Conservation (phyloP, 345 rosid genomes). For the Brassica cretica region DNA sequence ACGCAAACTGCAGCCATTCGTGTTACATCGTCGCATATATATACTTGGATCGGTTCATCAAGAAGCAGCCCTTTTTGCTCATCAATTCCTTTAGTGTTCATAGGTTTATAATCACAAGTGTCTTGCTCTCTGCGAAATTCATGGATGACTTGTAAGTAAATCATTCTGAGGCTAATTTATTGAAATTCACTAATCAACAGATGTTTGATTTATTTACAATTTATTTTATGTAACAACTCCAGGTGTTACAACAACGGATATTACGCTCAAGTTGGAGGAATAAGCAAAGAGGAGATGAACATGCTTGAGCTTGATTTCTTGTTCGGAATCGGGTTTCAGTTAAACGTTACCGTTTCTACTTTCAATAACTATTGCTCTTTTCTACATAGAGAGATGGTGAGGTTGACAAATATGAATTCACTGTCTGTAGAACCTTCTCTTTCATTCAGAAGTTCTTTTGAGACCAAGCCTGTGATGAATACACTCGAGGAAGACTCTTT, state of each 20-base stretch:
- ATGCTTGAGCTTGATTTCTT: constrained; percentile 74
- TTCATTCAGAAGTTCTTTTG: constrained; percentile 15
- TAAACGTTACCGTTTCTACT: constrained; percentile 60
- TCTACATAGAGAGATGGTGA: constrained; percentile 53
- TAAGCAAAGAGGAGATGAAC: constrained; percentile 70
- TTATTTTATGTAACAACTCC: background rate
- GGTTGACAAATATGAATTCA: constrained; percentile 46
- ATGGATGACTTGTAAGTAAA: constrained; percentile 80
- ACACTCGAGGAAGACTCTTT: constrained; percentile 34
- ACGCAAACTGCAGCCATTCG: constrained; percentile 72
- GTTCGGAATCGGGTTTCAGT: constrained; percentile 63
- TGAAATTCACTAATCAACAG: background rate
- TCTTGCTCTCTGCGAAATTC: constrained; percentile 77
- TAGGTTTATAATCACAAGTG: constrained; percentile 70
- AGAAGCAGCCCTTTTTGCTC: constrained; percentile 55
- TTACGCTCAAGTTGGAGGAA: constrained; percentile 73
- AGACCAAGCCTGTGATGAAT: constrained; percentile 28
- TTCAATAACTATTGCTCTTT: constrained; percentile 53
- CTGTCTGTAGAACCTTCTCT: constrained; percentile 25
- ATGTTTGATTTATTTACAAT: background rate
- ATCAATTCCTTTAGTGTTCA: constrained; percentile 68
- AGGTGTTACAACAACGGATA: constrained; percentile 67
- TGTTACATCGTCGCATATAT: constrained; percentile 77
- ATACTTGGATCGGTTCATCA: constrained; percentile 68
- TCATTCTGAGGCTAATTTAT: background rate